Evolutionary conservation across 768 basidiomycete species (phyloP), one percentile per base, ranked within the genome.

Genomic region (Russula abietina): DNA sequence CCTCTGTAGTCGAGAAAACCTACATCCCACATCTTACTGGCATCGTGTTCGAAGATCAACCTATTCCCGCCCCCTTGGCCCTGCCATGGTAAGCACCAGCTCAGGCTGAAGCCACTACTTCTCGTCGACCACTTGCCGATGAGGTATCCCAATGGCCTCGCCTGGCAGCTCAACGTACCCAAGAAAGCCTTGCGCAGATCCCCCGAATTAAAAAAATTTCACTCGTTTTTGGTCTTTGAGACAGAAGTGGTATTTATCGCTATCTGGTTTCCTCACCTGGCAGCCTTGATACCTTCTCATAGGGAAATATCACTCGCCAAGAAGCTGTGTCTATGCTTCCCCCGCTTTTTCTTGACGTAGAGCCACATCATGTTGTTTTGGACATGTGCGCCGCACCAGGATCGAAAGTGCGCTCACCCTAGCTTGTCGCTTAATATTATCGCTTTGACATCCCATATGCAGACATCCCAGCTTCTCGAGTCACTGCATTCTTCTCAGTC

Each of bases 251-350:
- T 95, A 67, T 46, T 89, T 80, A 30, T 19, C 7, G 33, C 26
- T 60, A 22, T 26, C 28, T 55, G 0, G 12, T 26, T 41, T 17
- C 16, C 5, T 55, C 14, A 36, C 3, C 30, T 14, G 5, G 22
- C 26, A 62, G 17, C 9, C 8, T 32, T 24, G 46, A 50, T 53
- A 12, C 38, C 30, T 53, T n/a, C 32, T 0, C 39, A 4, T 68
- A 95, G 93, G 95, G 97, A 52, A 99, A 99, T 69, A 80, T 98
- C 52, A 96, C 93, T 12, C 79, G 97, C 24, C 95, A 98, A 73
- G 97, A 99, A 74, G 94, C 93, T 19, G 97, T 99, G 61, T 96
- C 93, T 72, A 99, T 99, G 97, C 78, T 99, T n/a, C 97, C 97
- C 6, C 96, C 97, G 0, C 81, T 99, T 2, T 86, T 98, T 68